Conservation (phyloP, 495 filamentous ascomycete species). For the Penicillium crystallinum region DNA sequence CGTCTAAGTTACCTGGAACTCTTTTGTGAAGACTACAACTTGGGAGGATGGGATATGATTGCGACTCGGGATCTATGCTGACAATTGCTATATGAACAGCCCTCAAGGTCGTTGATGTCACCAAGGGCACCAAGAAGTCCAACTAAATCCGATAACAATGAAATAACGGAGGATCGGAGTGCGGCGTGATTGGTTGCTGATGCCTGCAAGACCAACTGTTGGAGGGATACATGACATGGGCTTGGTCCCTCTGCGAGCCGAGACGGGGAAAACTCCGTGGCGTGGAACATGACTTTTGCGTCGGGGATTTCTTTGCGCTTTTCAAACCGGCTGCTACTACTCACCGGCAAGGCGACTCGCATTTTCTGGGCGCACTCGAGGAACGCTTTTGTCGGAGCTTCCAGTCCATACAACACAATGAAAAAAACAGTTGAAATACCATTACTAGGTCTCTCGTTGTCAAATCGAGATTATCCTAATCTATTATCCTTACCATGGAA, state of each 20-base stretch:
- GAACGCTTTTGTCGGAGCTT: slow-evolving; percentile 34
- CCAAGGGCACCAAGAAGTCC: slow-evolving; percentile 64
- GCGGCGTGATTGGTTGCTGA: slow-evolving; percentile 28
- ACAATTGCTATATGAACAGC: slow-evolving; percentile 43
- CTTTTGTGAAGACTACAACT: slow-evolving; percentile 1
- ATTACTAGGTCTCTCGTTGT: slow-evolving; percentile 16
- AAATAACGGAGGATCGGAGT: slow-evolving; percentile 30
- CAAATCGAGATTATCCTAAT: slow-evolving; percentile 4
- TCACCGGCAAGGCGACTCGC: slow-evolving; percentile 34
- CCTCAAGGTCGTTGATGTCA: slow-evolving; percentile 70
- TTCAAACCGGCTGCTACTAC: slow-evolving; percentile 20
- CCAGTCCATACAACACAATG: slow-evolving; percentile 32
- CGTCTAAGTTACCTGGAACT: background rate
- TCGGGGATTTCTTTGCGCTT: slow-evolving; percentile 28
- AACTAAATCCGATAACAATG: slow-evolving; percentile 35
- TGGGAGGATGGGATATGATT: background rate
- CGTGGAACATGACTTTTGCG: slow-evolving; percentile 5
- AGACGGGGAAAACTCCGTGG: slow-evolving; percentile 25
- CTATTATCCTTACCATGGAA: slow-evolving; percentile 5
- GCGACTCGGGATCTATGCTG: slow-evolving; percentile 1
- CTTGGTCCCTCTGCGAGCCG: slow-evolving; percentile 35
- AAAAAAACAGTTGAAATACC: slow-evolving; percentile 45
- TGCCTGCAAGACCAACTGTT: slow-evolving; percentile 33
- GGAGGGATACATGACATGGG: slow-evolving; percentile 21
- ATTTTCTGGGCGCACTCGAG: slow-evolving; percentile 29